Evolutionary conservation across 768 basidiomycete genomes (phyloP).

Genomic region (Arthromyces matolae): DNA sequence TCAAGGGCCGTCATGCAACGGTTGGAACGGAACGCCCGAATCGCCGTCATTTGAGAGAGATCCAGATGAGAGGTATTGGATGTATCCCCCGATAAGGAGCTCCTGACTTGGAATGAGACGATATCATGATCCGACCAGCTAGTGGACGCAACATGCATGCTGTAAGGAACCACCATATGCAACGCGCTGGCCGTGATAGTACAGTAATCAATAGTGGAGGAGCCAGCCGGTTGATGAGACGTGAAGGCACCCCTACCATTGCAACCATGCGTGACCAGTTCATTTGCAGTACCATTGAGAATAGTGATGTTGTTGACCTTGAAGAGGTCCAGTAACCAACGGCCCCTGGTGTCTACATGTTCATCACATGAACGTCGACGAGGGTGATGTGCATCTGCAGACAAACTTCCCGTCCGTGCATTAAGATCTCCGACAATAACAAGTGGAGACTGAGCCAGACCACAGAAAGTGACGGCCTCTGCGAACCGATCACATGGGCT

Average conservation of each 20-base stretch:
- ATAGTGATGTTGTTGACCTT: not conserved
- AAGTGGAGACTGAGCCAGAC: not conserved
- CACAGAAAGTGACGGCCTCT: not conserved
- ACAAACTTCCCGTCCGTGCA: not conserved
- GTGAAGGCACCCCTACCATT: no score
- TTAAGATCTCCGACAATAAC: not conserved
- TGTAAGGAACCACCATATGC: not conserved
- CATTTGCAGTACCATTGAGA: not conserved
- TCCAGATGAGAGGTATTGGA: not conserved
- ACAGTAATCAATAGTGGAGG: not conserved
- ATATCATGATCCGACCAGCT: not conserved
- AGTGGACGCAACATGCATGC: not conserved
- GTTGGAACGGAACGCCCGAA: not conserved
- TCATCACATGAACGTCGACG: not conserved
- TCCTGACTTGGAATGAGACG: not conserved
- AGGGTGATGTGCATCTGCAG: not conserved
- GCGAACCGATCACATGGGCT: not conserved
- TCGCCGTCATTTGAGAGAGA: not conserved
- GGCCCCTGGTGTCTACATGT: not conserved
- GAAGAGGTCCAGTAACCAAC: not conserved
- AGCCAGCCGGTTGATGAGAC: not conserved
- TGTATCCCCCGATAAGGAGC: not conserved
- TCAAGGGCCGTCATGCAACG: not conserved
- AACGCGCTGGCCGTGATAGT: not conserved
- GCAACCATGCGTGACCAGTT: not conserved